Evolutionary conservation across 768 basidiomycete genomes (phyloP).

Genomic region (Psilocybe sp.): DNA sequence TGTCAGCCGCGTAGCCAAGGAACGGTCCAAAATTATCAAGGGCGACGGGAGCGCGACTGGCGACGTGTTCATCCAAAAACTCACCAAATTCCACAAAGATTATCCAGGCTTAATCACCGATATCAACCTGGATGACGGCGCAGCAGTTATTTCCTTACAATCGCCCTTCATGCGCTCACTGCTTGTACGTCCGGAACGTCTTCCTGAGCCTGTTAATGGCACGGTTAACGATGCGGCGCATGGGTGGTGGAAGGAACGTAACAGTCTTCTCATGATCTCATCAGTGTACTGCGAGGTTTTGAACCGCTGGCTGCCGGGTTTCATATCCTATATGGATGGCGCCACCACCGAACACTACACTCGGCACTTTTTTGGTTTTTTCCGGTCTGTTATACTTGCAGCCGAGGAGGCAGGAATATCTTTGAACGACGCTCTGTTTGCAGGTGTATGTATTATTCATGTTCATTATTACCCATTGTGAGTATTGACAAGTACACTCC

Average conservation of each 20-base stretch:
- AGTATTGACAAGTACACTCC: no score
- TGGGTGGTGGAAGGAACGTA: slow-evolving; percentile 27
- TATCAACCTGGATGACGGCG: slow-evolving; percentile 10
- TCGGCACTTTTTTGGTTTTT: slow-evolving; percentile 8
- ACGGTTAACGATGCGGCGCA: slow-evolving; percentile 34
- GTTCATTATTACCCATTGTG: no score
- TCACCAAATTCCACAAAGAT: no score
- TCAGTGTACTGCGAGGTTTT: slow-evolving; percentile 26
- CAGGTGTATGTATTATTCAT: no score
- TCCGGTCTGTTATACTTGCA: no score
- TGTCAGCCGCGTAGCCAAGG: slow-evolving; percentile 14
- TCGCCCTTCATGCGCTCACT: slow-evolving; percentile 25
- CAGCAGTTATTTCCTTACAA: slow-evolving; percentile 26
- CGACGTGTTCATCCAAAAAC: no score
- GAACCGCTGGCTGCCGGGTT: slow-evolving; percentile 28
- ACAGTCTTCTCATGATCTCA: slow-evolving; percentile 28
- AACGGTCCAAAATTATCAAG: slow-evolving; percentile 10
- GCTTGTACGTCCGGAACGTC: slow-evolving; percentile 18
- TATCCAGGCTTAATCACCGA: slow-evolving; percentile 21
- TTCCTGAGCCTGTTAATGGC: slow-evolving; percentile 27
- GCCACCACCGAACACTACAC: slow-evolving; percentile 25
- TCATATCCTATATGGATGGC: slow-evolving; percentile 33
- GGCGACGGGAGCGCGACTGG: neutral
- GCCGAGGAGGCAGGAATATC: no score
- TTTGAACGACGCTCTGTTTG: no score